Base-by-base conservation (phyloP, 2,329 filamentous ascomycete genomes). In the Ceratocystis variospora region DNA sequence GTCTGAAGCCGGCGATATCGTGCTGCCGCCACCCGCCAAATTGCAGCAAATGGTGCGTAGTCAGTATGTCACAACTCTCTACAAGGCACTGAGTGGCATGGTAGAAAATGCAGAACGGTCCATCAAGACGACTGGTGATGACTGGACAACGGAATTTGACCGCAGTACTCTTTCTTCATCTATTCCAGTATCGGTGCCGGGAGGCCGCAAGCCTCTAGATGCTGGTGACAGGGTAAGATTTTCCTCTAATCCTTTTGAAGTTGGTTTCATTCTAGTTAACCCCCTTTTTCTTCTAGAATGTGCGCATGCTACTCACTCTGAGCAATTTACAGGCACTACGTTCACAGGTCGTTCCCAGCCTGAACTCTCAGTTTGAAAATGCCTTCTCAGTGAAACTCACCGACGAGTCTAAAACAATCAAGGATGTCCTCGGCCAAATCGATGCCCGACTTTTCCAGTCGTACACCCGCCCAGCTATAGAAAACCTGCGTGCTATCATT, bases 361-460 rank as follows among this genome's bases (percentile, higher is more conserved):
- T 99, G n/a, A 89, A 96, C 73, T 84, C 88, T 3, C 88, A 94
- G 72, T 99, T 97, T 72, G 94, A 99, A 74, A 91, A 89, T 62
- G 85, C 90, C 66, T 99, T 99, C 76, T 91, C 89, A 1, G 90
- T 97, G 69, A 95, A 95, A 73, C 82, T 99, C 68, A 95, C 91
- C 1, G 93, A 96, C 69, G 94, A 99, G 76, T 87, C 87, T 66
- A 93, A 93, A 74, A 94, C 89, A 0, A 93, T 99, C 73, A 87
- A 87, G 66, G 91, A 97, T 72, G 90, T 96, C 2, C 85, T 97
- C 12, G 83, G 83, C 17, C 91, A 97, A 74, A 96, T 99, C 70
- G 92, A 97, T 73, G 83, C 87, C 12, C 87, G 90, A 5, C 85
- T 99, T 45, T 99, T 99, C 81, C 85, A 91, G 71, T 90, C 91